phyloP scores from a whole-genome alignment of 306 rosid species.

The Amphicarpaea edgeworthii region DNA sequence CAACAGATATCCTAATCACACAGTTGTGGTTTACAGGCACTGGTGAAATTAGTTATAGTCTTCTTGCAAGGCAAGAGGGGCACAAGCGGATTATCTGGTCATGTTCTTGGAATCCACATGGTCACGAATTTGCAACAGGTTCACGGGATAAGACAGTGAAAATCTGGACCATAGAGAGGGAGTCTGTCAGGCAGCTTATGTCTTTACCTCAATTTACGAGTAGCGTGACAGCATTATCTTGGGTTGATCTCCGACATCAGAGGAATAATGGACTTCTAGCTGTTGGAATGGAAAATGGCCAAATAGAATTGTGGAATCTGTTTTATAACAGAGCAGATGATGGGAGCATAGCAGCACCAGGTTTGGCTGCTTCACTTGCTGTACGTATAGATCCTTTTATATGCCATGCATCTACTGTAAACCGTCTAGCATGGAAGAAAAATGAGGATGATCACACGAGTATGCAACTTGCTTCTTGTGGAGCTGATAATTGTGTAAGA shows the following conservation, averaged over 20 bases:
- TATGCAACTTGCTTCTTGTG: constrained; percentile 90
- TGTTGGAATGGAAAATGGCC: constrained; percentile 92
- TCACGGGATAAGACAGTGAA: constrained; percentile 89
- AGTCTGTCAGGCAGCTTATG: constrained; percentile 61
- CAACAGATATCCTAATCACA: constrained; percentile 24
- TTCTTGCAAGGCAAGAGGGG: constrained; percentile 81
- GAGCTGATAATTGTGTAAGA: constrained; percentile 85
- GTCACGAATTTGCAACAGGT: constrained; percentile 93
- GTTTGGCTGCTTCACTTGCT: constrained; percentile 50
- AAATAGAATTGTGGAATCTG: constrained; percentile 83
- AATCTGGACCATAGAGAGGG: constrained; percentile 70
- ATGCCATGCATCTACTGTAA: constrained; percentile 86
- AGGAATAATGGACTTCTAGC: constrained; percentile 71
- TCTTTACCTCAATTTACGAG: constrained; percentile 69
- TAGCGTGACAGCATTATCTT: constrained; percentile 86
- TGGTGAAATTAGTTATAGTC: constrained; percentile 61
- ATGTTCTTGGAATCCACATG: constrained; percentile 91
- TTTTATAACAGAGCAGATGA: constrained; percentile 56
- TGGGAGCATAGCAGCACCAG: constrained; percentile 43
- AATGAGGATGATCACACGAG: constrained; percentile 54
- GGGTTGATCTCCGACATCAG: constrained; percentile 53
- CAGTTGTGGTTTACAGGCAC: constrained; percentile 57
- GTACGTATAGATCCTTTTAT: constrained; percentile 61
- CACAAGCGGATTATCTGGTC: constrained; percentile 98
- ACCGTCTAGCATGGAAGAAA: constrained; percentile 77